Conservation (phyloP, 176 grass and related monocot genomes). For the Cymbopogon citratus region DNA sequence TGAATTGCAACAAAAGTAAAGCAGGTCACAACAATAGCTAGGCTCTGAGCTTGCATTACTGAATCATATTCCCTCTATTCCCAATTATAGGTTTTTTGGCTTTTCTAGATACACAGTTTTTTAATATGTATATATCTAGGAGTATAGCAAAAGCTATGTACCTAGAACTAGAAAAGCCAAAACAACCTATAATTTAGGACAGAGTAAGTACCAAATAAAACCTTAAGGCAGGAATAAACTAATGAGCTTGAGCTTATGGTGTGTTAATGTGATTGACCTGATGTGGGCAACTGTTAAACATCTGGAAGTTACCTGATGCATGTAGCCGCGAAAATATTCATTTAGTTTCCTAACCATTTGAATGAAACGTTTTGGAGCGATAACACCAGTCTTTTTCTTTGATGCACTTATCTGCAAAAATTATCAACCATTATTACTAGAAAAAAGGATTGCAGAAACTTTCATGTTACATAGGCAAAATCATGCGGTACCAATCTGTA, state of each 20-base stretch:
- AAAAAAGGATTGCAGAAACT: background rate
- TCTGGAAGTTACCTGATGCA: constrained; percentile 78
- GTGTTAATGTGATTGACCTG: background rate
- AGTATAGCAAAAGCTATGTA: background rate
- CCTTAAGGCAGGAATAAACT: background rate
- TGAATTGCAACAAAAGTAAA: background rate
- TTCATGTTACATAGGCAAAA: background rate
- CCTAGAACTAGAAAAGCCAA: background rate
- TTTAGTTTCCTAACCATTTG: constrained; percentile 89
- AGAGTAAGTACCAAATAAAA: background rate
- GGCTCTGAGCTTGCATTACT: background rate
- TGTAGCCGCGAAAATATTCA: constrained; percentile 73
- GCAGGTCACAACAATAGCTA: constrained; percentile 8
- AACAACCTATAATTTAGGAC: background rate
- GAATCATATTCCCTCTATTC: background rate
- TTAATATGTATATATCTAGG: background rate
- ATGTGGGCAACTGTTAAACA: constrained; percentile 3
- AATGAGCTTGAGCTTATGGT: constrained; percentile 22
- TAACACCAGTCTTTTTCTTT: constrained; percentile 93
- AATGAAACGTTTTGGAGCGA: constrained; percentile 88
- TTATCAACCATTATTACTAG: constrained; percentile 11
- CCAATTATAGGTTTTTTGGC: background rate
- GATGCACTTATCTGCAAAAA: constrained; percentile 66
- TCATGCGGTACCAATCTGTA: background rate
- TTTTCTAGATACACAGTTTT: background rate